These are phyloP conservation scores for Medicago lupulina DNA, from an alignment of 306 rosid species.

Conservation along the genomic window DNA sequence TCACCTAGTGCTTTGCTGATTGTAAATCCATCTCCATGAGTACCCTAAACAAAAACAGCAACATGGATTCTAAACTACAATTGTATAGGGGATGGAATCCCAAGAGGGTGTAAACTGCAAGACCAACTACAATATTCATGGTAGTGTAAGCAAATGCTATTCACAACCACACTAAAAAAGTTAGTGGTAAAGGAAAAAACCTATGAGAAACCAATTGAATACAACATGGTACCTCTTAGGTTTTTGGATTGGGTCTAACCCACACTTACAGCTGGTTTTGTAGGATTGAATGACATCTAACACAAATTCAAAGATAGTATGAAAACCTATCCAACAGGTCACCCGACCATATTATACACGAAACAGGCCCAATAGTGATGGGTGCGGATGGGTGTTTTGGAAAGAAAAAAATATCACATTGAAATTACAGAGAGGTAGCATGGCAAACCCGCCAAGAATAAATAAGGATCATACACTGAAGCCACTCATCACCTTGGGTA, in stretches of 20 bases:
- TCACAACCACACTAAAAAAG: constrained; percentile 14
- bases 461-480: constrained; percentile 4
- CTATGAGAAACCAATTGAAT: constrained; percentile 11
- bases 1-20: constrained; percentile 87
- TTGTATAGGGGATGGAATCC: neutral
- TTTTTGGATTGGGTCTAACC: neutral
- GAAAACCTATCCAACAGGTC: neutral
- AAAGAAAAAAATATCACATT: neutral
- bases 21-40: constrained; percentile 80
- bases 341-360: neutral
- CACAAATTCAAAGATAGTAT: neutral
- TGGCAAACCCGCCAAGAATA: constrained; percentile 18
- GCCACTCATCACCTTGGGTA: neutral
- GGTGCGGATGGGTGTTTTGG: neutral
- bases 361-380: neutral
- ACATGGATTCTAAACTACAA: constrained; percentile 30
- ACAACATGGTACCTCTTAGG: neutral
- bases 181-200: constrained; percentile 13
- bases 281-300: neutral
- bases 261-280: neutral
- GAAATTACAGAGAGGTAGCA: constrained; percentile 4
- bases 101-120: constrained; percentile 26
- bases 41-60: constrained; percentile 51
- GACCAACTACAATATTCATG: neutral
- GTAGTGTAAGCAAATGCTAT: constrained; percentile 22